These are phyloP conservation scores for Hirschfeldia incana DNA, from an alignment of 345 rosid species.

Conservation along the genomic window DNA sequence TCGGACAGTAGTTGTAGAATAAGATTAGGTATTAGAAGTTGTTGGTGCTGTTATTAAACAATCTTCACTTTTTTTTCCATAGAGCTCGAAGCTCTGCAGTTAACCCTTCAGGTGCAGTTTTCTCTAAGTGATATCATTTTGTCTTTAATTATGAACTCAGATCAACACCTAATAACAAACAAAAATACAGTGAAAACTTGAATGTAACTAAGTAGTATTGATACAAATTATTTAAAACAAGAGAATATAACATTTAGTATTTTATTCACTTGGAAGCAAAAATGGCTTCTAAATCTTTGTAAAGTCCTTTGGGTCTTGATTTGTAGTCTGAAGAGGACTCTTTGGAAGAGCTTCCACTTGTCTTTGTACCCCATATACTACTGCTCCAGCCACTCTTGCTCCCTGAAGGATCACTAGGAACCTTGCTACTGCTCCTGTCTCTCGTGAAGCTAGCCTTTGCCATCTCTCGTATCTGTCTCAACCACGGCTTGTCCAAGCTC, in stretches of 20 bases:
- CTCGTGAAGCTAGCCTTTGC: constrained; percentile 76
- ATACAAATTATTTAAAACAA: not conserved
- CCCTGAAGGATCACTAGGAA: constrained; percentile 69
- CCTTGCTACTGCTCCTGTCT: constrained; percentile 52
- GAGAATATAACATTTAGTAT: not conserved
- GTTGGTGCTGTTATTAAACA: not conserved
- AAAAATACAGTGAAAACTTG: not conserved
- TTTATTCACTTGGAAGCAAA: constrained; percentile 63
- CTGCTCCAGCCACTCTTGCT: constrained; percentile 72
- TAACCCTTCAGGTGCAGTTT: not conserved
- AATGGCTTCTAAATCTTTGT: constrained; percentile 83
- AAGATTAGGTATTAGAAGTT: constrained; percentile 17
- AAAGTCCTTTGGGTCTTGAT: constrained; percentile 55
- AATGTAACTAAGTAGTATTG: not conserved
- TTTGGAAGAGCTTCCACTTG: constrained; percentile 61
- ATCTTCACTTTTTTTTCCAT: constrained; percentile 7
- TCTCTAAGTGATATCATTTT: not conserved
- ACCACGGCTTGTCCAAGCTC: constrained; percentile 63
- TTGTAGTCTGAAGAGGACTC: constrained; percentile 56
- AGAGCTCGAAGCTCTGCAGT: constrained; percentile 17
- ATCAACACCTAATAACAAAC: not conserved
- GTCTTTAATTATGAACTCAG: not conserved
- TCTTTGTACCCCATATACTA: constrained; percentile 61
- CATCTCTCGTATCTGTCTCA: constrained; percentile 71
- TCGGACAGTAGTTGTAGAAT: constrained; percentile 20